Evolutionary conservation across 495 filamentous ascomycete species (phyloP), one percentile per base, ranked within the genome.

Genomic region (Achaetomiella virescens): DNA sequence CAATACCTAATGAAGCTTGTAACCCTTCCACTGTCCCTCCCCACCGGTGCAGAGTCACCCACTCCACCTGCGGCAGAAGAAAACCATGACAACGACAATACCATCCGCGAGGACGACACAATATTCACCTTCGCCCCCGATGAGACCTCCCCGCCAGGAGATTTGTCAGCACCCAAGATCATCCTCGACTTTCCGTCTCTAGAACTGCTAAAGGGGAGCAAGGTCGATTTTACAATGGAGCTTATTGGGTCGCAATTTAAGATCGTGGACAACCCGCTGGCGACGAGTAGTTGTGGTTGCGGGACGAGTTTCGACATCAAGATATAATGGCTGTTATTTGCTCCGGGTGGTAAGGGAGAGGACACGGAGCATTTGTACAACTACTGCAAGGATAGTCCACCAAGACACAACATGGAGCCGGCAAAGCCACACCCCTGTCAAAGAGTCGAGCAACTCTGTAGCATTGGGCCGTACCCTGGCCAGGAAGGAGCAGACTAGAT

Each of bases 171-270:
- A 15, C 90, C 93, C 11, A 95, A 88, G 71, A 82, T 97, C 17
- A 86, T 97, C 18, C 85, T 97, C 73, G 92, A 98, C 66, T 81
- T 83, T 58, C 83, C 88, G 2, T 96, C 90, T 51, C 73, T 98
- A 17, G 90, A 96, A 60, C 73, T 97, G 51, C 68, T 98, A 53
- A 91, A 89, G 67, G 93, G 91, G 10, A 96, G 90, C 68, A 95
- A 87, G 69, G 83, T 98, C 17, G 95, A 97, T 65, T 98, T 88
- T 72, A 95, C 90, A 0, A 93, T 89, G 79, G 93, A 97, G 76
- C 70, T 98, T 70, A 98, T 98, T 71, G 93, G 95, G 31, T 96
- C 90, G 58, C 91, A 97, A 74, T 98, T 98, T 70, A 95, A 91
- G 78, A 89, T 97, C 66, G 86, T 91, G 49, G 89, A 91, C 63